These are phyloP conservation scores for Pythium scleroteichum DNA, from an alignment of 352 stramenopile genomes.

Conservation along the genomic window DNA sequence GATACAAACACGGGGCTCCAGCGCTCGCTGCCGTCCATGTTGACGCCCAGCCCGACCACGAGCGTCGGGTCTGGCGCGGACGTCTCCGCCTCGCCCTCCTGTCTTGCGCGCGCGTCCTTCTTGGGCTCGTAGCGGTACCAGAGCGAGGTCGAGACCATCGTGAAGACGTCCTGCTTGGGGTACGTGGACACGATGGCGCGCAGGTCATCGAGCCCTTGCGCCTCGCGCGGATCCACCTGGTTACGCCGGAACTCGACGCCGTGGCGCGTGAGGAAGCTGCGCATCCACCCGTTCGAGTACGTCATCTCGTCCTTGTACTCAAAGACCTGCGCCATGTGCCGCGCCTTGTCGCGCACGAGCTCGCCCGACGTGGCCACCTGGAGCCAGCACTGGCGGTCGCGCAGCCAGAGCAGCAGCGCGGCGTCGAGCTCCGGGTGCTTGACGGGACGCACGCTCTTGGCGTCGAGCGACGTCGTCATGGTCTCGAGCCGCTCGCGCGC, in stretches of 20 bases:
- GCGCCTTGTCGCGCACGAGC: constrained; percentile 37
- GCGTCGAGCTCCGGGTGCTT: constrained; percentile 57
- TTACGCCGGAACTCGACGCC: constrained; percentile 41
- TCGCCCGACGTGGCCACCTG: constrained; percentile 33
- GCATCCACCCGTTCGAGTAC: constrained; percentile 70
- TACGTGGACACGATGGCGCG: constrained; percentile 14
- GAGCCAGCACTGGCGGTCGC: constrained; percentile 31
- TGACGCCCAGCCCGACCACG: constrained; percentile 16
- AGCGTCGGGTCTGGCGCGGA: constrained; percentile 9
- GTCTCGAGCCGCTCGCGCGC: constrained; percentile 45
- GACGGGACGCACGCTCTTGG: constrained; percentile 44
- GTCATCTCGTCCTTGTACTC: constrained; percentile 36
- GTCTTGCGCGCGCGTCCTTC: constrained; percentile 9
- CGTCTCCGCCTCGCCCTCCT: background rate
- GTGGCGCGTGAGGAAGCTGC: constrained; percentile 60
- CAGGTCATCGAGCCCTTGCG: background rate
- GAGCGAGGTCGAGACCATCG: constrained; percentile 22
- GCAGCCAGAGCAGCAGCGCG: constrained; percentile 48
- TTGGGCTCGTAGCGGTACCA: constrained; percentile 25
- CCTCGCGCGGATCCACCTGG: constrained; percentile 19
- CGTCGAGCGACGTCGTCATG: constrained; percentile 41
- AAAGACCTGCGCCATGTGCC: constrained; percentile 40
- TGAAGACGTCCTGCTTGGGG: constrained; percentile 24
- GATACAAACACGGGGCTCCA: constrained; percentile 23
- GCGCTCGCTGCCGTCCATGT: constrained; percentile 25